A percentile compares a stretch with the other conserved stretches of the same genome.
phyloP scores from a whole-genome alignment of 2,329 filamentous ascomycete genomes.

The Paracorniculantispora psalliotae region DNA sequence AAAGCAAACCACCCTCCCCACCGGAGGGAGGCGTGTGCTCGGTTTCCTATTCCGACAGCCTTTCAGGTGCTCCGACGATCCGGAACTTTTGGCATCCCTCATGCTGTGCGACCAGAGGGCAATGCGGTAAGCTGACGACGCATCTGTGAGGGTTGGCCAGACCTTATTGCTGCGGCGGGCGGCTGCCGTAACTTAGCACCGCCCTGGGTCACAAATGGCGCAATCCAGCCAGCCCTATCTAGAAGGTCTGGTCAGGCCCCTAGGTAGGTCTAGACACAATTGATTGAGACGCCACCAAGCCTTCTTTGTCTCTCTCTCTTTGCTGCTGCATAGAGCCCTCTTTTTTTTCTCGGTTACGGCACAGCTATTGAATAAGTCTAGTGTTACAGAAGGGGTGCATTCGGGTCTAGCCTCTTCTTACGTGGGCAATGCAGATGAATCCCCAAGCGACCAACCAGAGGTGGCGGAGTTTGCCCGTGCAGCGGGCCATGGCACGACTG shows the following conservation, averaged over 20 bases:
- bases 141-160: neutral
- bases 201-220: neutral
- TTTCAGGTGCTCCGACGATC: neutral
- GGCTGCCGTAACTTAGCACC: neutral
- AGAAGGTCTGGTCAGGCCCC: neutral
- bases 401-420: neutral
- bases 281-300: neutral
- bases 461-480: neutral
- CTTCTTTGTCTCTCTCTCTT: neutral
- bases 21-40: neutral
- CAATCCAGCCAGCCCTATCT: constrained; percentile 4
- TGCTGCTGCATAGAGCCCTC: neutral
- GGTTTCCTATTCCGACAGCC: neutral
- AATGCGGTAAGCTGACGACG: constrained; percentile 3
- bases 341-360: no score
- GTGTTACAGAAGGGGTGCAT: neutral
- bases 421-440: neutral
- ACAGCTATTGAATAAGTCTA: neutral
- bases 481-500: neutral
- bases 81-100: neutral
- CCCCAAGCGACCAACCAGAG: neutral
- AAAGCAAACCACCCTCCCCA: neutral
- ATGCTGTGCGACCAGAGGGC: neutral
- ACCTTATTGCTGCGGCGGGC: no score
- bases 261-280: neutral